These are phyloP conservation scores for Setaria italica DNA, from an alignment of 202 grass and related monocot species.

Conservation along the genomic window DNA sequence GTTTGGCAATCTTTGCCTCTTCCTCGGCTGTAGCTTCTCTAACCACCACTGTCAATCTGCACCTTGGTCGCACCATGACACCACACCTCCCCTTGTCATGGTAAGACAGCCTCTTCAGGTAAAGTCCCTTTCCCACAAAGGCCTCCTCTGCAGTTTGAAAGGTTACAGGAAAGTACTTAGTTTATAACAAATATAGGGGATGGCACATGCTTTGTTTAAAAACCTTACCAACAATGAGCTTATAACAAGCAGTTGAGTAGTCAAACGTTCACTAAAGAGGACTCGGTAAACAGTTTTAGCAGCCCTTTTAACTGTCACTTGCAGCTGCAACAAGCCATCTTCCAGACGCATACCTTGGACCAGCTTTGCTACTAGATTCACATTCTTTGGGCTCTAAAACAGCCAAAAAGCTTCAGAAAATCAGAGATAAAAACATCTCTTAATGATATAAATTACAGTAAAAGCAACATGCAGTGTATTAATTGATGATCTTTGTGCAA, in stretches of 20 bases:
- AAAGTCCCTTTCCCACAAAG: slow-evolving; percentile 88
- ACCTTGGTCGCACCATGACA: slow-evolving; percentile 78
- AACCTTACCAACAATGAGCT: slow-evolving; percentile 82
- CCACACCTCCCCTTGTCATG: slow-evolving; percentile 78
- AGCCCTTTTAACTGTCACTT: slow-evolving; percentile 90
- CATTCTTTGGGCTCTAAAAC: slow-evolving; percentile 91
- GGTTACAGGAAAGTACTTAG: not conserved
- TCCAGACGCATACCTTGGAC: slow-evolving; percentile 93
- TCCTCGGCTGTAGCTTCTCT: slow-evolving; percentile 82
- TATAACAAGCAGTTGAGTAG: slow-evolving; percentile 36
- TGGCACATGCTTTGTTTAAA: not conserved
- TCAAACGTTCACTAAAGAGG: not conserved
- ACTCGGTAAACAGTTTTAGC: slow-evolving; percentile 93
- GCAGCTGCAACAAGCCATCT: slow-evolving; percentile 86
- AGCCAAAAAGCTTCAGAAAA: slow-evolving; percentile 24
- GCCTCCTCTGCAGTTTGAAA: slow-evolving; percentile 57
- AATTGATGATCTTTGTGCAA: not conserved
- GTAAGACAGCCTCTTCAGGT: slow-evolving; percentile 73
- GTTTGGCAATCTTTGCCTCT: slow-evolving; percentile 85
- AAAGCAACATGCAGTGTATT: not conserved
- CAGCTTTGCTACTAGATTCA: slow-evolving; percentile 87
- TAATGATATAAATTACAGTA: slow-evolving; percentile 13
- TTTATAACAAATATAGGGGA: not conserved
- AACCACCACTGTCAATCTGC: slow-evolving; percentile 78
- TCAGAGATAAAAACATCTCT: slow-evolving; percentile 12